Percentiles rank a stretch among this genome's conserved stretches.
Evolutionary conservation across 2,329 filamentous ascomycete species (phyloP).

Genomic region (Coleophoma cylindrospora): DNA sequence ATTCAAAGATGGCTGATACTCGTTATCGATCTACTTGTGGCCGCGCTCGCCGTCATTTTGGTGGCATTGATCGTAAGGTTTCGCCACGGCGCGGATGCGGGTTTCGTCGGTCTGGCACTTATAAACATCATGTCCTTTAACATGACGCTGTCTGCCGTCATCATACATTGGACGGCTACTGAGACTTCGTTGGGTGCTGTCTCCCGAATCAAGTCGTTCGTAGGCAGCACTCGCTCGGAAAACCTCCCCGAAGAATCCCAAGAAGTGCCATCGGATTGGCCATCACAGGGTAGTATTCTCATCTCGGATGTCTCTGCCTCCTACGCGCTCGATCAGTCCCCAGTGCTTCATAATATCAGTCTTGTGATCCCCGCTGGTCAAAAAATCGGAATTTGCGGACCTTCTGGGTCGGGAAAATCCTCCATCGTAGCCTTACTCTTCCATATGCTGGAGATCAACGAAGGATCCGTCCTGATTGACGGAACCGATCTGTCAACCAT

Average conservation of each 20-base stretch:
- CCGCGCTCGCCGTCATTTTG: conserved; percentile 23
- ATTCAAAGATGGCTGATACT: conserved; percentile 54
- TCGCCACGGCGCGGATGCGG: conserved; percentile 13
- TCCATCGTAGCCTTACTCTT: conserved; percentile 41
- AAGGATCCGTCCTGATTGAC: conserved; percentile 37
- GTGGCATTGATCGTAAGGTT: conserved; percentile 26
- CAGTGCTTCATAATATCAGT: conserved; percentile 25
- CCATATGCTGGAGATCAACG: conserved; percentile 40
- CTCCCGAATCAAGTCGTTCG: conserved; percentile 11
- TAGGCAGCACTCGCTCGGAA: conserved; percentile 7
- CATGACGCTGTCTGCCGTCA: conserved; percentile 10
- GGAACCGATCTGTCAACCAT: conserved; percentile 38
- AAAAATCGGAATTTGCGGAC: conserved; percentile 44
- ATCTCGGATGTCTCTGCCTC: conserved; percentile 23
- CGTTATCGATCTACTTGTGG: conserved; percentile 21
- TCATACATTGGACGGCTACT: conserved; percentile 15
- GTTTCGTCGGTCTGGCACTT: conserved; percentile 21
- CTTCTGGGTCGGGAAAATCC: conserved; percentile 35
- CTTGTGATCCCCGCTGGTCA: conserved; percentile 42
- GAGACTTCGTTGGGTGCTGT: conserved; percentile 19
- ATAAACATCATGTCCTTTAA: conserved; percentile 21
- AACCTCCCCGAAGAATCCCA: conserved; percentile 8
- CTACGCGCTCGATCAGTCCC: conserved; percentile 17
- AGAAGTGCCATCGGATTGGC: conserved; percentile 12
- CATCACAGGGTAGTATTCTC: conserved; percentile 21